These are phyloP conservation scores for Dissophora globulifera DNA, from an alignment of 192 early-diverging fungal species.

Conservation along the genomic window DNA sequence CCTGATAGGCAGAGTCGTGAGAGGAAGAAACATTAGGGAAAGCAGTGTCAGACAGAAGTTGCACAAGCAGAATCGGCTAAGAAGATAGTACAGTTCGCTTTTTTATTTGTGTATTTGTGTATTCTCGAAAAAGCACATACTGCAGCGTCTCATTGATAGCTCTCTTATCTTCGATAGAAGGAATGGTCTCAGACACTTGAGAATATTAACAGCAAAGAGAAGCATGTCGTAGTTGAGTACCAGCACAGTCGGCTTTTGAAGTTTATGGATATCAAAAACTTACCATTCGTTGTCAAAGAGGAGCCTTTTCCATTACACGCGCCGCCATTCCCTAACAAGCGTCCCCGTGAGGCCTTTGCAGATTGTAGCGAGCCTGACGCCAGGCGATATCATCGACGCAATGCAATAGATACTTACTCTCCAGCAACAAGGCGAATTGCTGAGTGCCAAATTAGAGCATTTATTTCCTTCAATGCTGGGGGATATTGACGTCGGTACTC, in stretches of 20 bases:
- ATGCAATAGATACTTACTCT: constrained; percentile 30
- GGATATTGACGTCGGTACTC: constrained; percentile 30
- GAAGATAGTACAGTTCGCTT: constrained; percentile 20
- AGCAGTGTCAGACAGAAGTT: constrained; percentile 28
- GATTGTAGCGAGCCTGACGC: constrained; percentile 31
- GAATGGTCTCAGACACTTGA: constrained; percentile 27
- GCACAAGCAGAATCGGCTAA: constrained; percentile 28
- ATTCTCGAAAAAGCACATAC: constrained; percentile 19
- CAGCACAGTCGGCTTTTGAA: constrained; percentile 21
- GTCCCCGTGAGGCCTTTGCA: constrained; percentile 32
- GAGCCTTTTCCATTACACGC: constrained; percentile 36
- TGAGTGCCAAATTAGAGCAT: constrained; percentile 21
- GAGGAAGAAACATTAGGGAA: constrained; percentile 28
- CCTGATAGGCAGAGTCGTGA: constrained; percentile 17
- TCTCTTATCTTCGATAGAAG: constrained; percentile 16
- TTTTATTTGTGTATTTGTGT: neutral
- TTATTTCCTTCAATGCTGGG: constrained; percentile 33
- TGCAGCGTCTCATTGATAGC: constrained; percentile 4
- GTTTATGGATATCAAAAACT: constrained; percentile 30
- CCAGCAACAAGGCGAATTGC: constrained; percentile 23
- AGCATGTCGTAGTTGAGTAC: constrained; percentile 35
- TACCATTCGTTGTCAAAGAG: constrained; percentile 28
- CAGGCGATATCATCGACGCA: constrained; percentile 32
- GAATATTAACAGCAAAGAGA: constrained; percentile 26
- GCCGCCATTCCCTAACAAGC: constrained; percentile 26